Conservation (phyloP, 305 asterid genomes). For the Fraxinus sp. region DNA sequence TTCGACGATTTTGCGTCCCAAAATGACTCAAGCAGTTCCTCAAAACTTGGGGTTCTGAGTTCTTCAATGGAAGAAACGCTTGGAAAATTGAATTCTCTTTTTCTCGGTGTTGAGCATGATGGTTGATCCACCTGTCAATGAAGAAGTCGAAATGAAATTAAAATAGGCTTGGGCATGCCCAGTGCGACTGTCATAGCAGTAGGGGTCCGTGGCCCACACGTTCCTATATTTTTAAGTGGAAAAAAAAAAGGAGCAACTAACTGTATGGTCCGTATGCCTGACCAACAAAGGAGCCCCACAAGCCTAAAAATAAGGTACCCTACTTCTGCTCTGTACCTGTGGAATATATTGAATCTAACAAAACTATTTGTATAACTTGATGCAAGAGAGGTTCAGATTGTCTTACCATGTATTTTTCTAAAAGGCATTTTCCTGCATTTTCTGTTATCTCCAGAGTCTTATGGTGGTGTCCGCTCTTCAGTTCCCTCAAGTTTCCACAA, state of each 20-base stretch:
- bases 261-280: not conserved
- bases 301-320: not conserved
- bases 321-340: not conserved
- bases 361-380: not conserved
- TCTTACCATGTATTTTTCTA: constrained; percentile 69
- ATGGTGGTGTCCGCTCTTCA: constrained; percentile 50
- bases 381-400: not conserved
- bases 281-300: not conserved
- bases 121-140: constrained; percentile 58
- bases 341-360: not conserved
- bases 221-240: not conserved
- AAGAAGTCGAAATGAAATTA: not conserved
- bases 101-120: constrained; percentile 49
- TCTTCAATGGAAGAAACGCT: constrained; percentile 78
- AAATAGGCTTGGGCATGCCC: not conserved
- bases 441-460: constrained; percentile 61
- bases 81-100: constrained; percentile 45
- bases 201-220: not conserved
- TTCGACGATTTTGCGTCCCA: constrained; percentile 79
- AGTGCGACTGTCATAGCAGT: not conserved
- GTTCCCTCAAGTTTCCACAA: constrained; percentile 51
- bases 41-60: constrained; percentile 82
- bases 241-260: not conserved
- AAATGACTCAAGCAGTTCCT: constrained; percentile 73
- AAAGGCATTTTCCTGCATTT: constrained; percentile 62